phyloP scores from a whole-genome alignment of 441 rosid species.

The Capsella rubella region DNA sequence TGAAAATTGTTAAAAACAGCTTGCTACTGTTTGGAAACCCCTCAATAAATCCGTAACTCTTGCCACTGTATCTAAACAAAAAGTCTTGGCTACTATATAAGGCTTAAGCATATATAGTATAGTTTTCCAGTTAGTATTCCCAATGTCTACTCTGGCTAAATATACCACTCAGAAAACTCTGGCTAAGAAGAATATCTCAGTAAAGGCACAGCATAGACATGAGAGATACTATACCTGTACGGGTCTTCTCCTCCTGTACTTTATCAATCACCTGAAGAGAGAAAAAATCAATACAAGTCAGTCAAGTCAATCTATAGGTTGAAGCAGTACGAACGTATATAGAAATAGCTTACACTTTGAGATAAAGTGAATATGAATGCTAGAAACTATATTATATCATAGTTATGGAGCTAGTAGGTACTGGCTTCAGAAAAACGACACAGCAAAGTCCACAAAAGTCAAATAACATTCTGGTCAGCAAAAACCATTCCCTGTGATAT shows the following conservation, averaged over 20 bases:
- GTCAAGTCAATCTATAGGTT: constrained; percentile 8
- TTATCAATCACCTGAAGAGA: constrained; percentile 88
- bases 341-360: neutral
- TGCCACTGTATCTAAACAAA: neutral
- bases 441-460: neutral
- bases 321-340: neutral
- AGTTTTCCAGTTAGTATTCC: neutral
- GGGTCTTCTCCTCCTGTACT: constrained; percentile 96
- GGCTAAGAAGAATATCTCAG: neutral
- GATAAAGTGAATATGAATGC: neutral
- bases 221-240: constrained; percentile 60
- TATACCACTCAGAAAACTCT: neutral
- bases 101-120: neutral
- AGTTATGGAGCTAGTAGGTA: neutral
- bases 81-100: neutral
- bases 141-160: neutral
- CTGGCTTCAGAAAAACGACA: neutral
- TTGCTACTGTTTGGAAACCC: neutral
- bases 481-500: constrained; percentile 46
- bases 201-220: neutral
- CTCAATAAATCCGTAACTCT: neutral
- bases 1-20: neutral
- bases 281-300: neutral
- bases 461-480: constrained; percentile 42
- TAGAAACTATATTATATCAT: neutral